Evolutionary conservation across 306 rosid species (phyloP), one percentile per base, ranked within the genome.

Genomic region (Cicer cuneatum): DNA sequence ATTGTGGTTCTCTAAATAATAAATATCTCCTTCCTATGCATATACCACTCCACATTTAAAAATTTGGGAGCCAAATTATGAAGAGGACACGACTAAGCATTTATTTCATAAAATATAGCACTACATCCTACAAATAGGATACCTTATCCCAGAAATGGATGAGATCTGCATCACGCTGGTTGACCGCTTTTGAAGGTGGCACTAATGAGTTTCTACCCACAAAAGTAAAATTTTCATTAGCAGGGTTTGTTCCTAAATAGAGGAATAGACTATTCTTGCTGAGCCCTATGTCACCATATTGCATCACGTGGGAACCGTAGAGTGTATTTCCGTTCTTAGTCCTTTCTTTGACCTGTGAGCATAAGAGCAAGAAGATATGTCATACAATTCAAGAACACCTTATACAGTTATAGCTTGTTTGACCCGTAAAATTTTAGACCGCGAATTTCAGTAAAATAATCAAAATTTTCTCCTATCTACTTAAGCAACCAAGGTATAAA

Each of bases 111-210:
- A 64, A 45, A 53, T 47, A 35, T 45, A 29, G 29, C 58, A 40
- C 78, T 10, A 18, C 8, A 65, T 42, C 70, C 35, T 39, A 65
- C 33, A 16, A 33, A 52, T 24, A 57, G 10, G 73, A 68, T 79
- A 95, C 99, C 97, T 92, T 95, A 76, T 89, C 86, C 99, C 99
- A 95, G 75, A 92, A 95, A 85, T 95, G 99, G 82, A 95, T 51
- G n/a, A 95, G 93, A 88, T 95, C 99, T 66, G 99, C 99, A 81
- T 95, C 99, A 29, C 99, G 91, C 81, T 95, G 98, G 86, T 92
- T 92, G 76, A 83, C 85, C 42, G 91, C 89, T 86, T 90, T 92
- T 57, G 88, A 45, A 60, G 90, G 82, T 56, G 83, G 89, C 87
- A 85, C 88, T 83, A 94, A 78, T 56, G 86, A 89, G 87, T 94